Base-by-base conservation (phyloP, 2,329 filamentous ascomycete species). In the Trichoderma asperellum region DNA sequence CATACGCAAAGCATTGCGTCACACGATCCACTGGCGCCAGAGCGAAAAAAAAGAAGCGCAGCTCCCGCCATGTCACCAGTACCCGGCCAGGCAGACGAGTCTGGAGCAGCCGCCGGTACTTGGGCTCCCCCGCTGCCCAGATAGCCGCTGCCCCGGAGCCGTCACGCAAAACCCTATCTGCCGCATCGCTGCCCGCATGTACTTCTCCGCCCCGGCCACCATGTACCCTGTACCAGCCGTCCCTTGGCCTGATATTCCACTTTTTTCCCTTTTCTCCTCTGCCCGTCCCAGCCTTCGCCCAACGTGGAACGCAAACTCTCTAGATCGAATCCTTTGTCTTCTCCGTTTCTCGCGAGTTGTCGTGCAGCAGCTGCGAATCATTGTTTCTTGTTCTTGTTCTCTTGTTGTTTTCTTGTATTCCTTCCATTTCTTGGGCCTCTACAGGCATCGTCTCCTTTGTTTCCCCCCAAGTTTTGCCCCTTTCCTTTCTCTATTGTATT, bases 1-100 rank as follows among this genome's bases (percentile, higher is more conserved):
- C 55, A 68, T 53, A 32, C 64, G 56, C 29, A 18, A 58, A 40
- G 34, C 64, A 68, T 68, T 68, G 64, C 64, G 64, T 68, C 64
- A 68, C 64, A 68, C 64, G 37, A 27, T 29, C 64, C 64, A 32
- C 40, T 29, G 58, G 21, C 34, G 43, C 40, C 7, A 43, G 40
- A 43, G 40, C 40, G 37, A 18, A n/a, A 43, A 40, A 18, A 27
- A 56, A 43, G 21, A n/a, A 57, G 55, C 55, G 35, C 34, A 10
- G 34, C 21, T 24, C 24, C 24, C 34, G 16, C 40, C 16, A 32
- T 5, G 61, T n/a, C 53, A 64, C 40, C 4, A 1, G 11, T 47
- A 66, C 53, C 4, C 5, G 12, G 1, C 12, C n/a, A 29, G 27
- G 53, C 53, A 29, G n/a, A 4, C 8, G 10, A 49, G 47, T 11